Evolutionary conservation across 192 early-diverging fungal genomes (phyloP).

Genomic region (Coemansia sp.): DNA sequence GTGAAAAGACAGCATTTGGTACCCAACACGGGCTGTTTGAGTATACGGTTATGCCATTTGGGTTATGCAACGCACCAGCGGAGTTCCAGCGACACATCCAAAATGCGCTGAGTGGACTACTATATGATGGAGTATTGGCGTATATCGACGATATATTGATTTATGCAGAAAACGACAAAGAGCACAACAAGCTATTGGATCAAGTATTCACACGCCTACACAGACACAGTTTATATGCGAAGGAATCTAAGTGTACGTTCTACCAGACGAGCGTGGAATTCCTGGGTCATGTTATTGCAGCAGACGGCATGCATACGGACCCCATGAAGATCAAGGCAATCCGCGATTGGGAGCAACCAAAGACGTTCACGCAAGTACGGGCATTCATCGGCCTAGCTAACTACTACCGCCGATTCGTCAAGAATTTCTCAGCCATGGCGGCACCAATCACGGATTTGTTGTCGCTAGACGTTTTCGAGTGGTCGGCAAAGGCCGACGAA

Average conservation of each 20-base stretch:
- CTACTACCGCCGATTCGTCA: constrained; percentile 7
- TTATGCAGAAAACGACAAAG: constrained; percentile 7
- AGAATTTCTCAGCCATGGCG: background rate
- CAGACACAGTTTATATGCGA: background rate
- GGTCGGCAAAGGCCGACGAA: too few relatives aligned
- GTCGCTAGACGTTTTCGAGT: too few relatives aligned
- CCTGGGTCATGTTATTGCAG: background rate
- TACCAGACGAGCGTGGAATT: background rate
- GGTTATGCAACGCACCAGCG: constrained; percentile 58
- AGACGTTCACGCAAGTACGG: background rate
- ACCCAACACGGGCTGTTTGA: constrained; percentile 51
- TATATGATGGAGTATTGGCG: constrained; percentile 34
- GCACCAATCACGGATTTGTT: background rate
- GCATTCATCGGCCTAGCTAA: background rate
- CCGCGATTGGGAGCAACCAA: background rate
- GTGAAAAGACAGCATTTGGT: constrained; percentile 51
- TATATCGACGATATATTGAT: constrained; percentile 54
- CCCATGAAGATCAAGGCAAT: background rate
- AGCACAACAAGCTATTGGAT: constrained; percentile 12
- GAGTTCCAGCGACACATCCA: constrained; percentile 59
- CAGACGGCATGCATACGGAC: background rate
- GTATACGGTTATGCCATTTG: constrained; percentile 62
- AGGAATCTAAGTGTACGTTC: constrained; percentile 3
- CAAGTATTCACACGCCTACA: constrained; percentile 10
- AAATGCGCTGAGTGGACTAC: constrained; percentile 38